Conservation (phyloP, 768 basidiomycete genomes). For the Aureoboletus auriporus region DNA sequence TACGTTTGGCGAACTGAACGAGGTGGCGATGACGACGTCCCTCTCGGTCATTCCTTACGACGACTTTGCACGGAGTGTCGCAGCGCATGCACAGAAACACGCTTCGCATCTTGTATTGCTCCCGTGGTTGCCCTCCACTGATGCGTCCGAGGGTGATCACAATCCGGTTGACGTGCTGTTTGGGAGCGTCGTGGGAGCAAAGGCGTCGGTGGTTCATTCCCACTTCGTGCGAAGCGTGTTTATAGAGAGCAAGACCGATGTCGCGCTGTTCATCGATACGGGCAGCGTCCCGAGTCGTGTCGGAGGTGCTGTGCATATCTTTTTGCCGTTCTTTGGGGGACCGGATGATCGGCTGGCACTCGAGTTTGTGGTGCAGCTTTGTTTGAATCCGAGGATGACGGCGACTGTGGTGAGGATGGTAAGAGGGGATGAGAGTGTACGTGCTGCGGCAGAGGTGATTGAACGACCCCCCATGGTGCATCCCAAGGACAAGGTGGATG, state of each 20-base stretch:
- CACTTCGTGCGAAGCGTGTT: constrained; percentile 85
- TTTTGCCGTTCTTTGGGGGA: constrained; percentile 91
- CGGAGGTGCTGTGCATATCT: constrained; percentile 55
- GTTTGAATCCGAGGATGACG: constrained; percentile 57
- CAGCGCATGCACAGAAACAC: constrained; percentile 56
- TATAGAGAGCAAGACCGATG: constrained; percentile 62
- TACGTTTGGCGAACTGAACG: constrained; percentile 72
- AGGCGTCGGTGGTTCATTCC: constrained; percentile 58
- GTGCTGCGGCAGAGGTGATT: constrained; percentile 4
- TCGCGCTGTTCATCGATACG: constrained; percentile 80
- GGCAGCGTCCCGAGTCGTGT: constrained; percentile 29
- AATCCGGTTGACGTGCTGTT: constrained; percentile 75
- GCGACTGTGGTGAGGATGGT: constrained; percentile 73
- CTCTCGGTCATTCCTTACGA: constrained; percentile 76
- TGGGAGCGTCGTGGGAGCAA: constrained; percentile 18
- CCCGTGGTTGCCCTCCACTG: constrained; percentile 77
- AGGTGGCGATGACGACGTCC: constrained; percentile 57
- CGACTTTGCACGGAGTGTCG: constrained; percentile 65
- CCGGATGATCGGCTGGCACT: constrained; percentile 89
- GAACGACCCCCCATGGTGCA: constrained; percentile 25
- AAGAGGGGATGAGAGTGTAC: constrained; percentile 37
- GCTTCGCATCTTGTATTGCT: constrained; percentile 74
- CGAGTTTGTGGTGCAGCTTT: constrained; percentile 81
- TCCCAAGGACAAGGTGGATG: constrained; percentile 3
- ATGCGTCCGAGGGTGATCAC: no score